Conservation (phyloP, 805 yeast species). For the Cyberlindnera galapagoensis region DNA sequence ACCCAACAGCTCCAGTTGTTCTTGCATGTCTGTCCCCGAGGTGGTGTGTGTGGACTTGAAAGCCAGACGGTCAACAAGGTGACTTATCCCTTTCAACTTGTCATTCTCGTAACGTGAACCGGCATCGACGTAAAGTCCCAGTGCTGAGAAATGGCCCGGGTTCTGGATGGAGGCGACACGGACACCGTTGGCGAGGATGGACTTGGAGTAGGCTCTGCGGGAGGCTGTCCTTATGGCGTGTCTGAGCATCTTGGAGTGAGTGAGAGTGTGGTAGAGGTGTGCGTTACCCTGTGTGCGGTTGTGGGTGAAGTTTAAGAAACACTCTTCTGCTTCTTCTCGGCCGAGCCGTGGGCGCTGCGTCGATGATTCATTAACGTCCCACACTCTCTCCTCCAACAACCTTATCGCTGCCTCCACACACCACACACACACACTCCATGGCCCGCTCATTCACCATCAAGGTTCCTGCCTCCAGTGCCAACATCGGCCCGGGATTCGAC, state of each 20-base stretch:
- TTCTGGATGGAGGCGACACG: slow-evolving; percentile 77
- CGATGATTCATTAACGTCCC: slow-evolving; percentile 3
- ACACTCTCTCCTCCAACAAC: background rate
- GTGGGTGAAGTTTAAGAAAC: too few species aligned
- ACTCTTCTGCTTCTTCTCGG: too few species aligned
- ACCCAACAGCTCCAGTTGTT: slow-evolving; percentile 70
- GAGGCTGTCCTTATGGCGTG: too few species aligned
- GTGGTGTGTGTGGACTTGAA: slow-evolving; percentile 62
- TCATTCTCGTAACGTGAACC: slow-evolving; percentile 80
- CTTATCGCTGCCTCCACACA: background rate
- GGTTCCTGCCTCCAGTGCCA: slow-evolving; percentile 96
- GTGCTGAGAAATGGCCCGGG: slow-evolving; percentile 86
- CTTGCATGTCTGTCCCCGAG: slow-evolving; percentile 64
- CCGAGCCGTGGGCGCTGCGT: too few species aligned
- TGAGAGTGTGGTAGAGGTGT: too few species aligned
- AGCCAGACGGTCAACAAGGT: slow-evolving; percentile 79
- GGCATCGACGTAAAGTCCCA: slow-evolving; percentile 84
- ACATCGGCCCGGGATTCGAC: slow-evolving; percentile 98
- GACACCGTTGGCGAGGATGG: slow-evolving; percentile 66
- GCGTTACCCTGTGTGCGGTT: too few species aligned
- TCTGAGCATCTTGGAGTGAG: too few species aligned
- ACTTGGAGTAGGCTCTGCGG: too few species aligned
- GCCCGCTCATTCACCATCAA: slow-evolving; percentile 50
- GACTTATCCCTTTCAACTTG: slow-evolving; percentile 65
- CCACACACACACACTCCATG: slow-evolving; percentile 23